Percentiles rank a stretch among this genome's conserved stretches.
Conservation (phyloP, 31 red algal genomes). For the Asparagopsis taxiformis region DNA sequence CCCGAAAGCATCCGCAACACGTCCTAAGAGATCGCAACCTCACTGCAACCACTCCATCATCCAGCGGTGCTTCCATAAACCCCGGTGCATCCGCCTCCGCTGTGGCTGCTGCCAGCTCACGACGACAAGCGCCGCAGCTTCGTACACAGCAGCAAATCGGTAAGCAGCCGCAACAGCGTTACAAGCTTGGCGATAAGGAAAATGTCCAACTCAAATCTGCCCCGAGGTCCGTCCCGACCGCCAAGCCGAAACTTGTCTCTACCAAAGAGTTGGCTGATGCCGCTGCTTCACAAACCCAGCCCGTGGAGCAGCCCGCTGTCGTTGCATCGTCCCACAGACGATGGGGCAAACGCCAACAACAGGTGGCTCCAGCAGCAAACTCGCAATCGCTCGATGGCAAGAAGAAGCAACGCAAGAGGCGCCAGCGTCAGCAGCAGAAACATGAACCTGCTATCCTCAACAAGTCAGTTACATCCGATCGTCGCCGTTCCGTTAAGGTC, state of each 20-base stretch:
- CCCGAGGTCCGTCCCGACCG: not conserved
- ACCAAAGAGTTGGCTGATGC: not conserved
- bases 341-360: slow-evolving; percentile 10
- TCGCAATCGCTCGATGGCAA: not conserved
- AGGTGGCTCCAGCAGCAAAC: slow-evolving; percentile 4
- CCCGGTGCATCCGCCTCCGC: slow-evolving; percentile 1
- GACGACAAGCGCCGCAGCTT: slow-evolving; percentile 7
- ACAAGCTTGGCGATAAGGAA: slow-evolving; percentile 28
- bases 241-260: not conserved
- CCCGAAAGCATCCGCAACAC: slow-evolving; percentile 10
- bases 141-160: slow-evolving; percentile 5
- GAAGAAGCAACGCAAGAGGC: slow-evolving; percentile 6
- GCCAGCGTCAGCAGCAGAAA: not conserved
- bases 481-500: slow-evolving; percentile 64
- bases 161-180: not conserved
- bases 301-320: not conserved
- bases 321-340: slow-evolving; percentile 3
- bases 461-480: slow-evolving; percentile 60
- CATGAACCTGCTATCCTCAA: slow-evolving; percentile 42
- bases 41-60: not conserved
- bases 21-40: slow-evolving; percentile 6
- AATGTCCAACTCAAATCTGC: not conserved
- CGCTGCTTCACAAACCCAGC: not conserved
- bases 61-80: not conserved
- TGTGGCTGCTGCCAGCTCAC: not conserved